phyloP scores from a whole-genome alignment of 768 basidiomycete genomes.

The Suillus luteus region DNA sequence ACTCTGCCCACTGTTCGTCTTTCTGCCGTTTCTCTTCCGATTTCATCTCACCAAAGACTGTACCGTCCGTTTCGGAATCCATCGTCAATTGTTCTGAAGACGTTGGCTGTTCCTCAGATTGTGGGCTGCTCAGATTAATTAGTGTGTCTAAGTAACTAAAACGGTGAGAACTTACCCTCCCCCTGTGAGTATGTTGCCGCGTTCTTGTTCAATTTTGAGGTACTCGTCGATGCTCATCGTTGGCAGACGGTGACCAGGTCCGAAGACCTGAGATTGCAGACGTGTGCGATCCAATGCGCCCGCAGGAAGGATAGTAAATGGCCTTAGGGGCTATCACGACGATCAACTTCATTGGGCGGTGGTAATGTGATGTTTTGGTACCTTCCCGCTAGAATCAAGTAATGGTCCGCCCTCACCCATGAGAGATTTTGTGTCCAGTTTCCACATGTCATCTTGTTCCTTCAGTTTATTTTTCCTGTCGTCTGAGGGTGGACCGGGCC shows the following conservation, averaged over 20 bases:
- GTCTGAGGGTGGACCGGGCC: slow-evolving; percentile 31
- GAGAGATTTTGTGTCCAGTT: slow-evolving; percentile 58
- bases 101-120: slow-evolving; percentile 66
- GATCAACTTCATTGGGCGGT: slow-evolving; percentile 14
- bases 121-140: slow-evolving; percentile 47
- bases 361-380: slow-evolving; percentile 28
- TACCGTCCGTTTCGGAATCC: slow-evolving; percentile 86
- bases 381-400: slow-evolving; percentile 77
- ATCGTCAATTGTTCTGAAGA: slow-evolving; percentile 76
- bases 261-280: slow-evolving; percentile 81
- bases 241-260: slow-evolving; percentile 79
- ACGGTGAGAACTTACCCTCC: slow-evolving; percentile 65
- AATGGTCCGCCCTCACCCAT: slow-evolving; percentile 59
- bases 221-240: slow-evolving; percentile 98
- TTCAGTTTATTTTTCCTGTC: slow-evolving; percentile 42
- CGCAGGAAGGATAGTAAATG: slow-evolving; percentile 90
- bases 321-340: slow-evolving; percentile 69
- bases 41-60: slow-evolving; percentile 62
- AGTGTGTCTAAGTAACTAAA: slow-evolving; percentile 5
- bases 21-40: slow-evolving; percentile 77
- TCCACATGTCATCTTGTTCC: slow-evolving; percentile 66
- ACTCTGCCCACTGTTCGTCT: slow-evolving; percentile 91
- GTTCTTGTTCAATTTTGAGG: slow-evolving; percentile 76
- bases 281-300: slow-evolving; percentile 66
- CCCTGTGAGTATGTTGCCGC: slow-evolving; percentile 85